A percentile compares a stretch with the other conserved stretches of the same genome.
Conservation (phyloP, 768 basidiomycete genomes). For the Agaricus subrufescens region DNA sequence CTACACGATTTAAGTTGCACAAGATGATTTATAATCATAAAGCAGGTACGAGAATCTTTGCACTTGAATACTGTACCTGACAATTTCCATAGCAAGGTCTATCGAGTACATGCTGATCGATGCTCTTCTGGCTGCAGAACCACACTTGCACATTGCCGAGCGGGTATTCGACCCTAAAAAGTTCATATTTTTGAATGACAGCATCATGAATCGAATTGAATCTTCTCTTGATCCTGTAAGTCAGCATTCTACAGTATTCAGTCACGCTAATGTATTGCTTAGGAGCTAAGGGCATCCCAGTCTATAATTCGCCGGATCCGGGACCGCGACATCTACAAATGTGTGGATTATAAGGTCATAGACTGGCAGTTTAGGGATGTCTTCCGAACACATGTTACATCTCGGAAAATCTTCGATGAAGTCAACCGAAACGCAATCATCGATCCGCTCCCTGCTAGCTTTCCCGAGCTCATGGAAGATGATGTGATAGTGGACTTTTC, state of each 20-base stretch:
- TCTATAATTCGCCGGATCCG: slow-evolving; percentile 59
- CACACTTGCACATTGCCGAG: slow-evolving; percentile 53
- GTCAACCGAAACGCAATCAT: slow-evolving; percentile 28
- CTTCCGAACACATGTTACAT: slow-evolving; percentile 36
- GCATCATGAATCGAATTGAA: slow-evolving; percentile 60
- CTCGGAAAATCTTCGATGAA: slow-evolving; percentile 33
- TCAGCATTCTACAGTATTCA: neutral
- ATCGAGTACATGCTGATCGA: slow-evolving; percentile 88
- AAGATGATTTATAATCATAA: slow-evolving; percentile 84
- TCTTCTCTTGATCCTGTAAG: slow-evolving; percentile 45
- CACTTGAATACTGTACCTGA: neutral
- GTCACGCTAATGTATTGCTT: neutral
- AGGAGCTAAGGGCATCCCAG: slow-evolving; percentile 60
- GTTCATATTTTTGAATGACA: slow-evolving; percentile 65
- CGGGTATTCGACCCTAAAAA: slow-evolving; percentile 51
- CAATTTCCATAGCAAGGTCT: slow-evolving; percentile 49
- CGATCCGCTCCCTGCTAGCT: slow-evolving; percentile 14
- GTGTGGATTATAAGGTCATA: slow-evolving; percentile 59
- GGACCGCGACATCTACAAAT: slow-evolving; percentile 61
- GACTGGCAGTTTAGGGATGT: slow-evolving; percentile 32
- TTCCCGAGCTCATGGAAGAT: slow-evolving; percentile 29
- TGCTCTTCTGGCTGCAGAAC: slow-evolving; percentile 63
- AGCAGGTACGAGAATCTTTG: slow-evolving; percentile 38
- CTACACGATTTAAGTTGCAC: slow-evolving; percentile 74
- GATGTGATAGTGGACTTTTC: slow-evolving; percentile 64